These are phyloP conservation scores for Epichloe festucae DNA, from an alignment of 2,329 filamentous ascomycete species.

Conservation along the genomic window DNA sequence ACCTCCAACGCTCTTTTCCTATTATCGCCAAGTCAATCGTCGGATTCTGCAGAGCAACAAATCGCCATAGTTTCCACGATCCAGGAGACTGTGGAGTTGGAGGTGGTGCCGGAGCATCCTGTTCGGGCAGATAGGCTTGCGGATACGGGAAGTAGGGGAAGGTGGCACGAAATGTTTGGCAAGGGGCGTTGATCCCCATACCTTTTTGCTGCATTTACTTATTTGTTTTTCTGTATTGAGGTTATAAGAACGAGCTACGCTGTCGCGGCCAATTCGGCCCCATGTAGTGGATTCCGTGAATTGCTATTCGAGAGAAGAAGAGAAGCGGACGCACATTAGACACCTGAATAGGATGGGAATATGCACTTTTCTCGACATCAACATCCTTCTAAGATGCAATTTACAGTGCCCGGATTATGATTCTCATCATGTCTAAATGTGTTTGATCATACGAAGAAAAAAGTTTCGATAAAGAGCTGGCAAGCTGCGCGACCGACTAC, in stretches of 20 bases:
- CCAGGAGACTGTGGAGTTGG: slow-evolving; percentile 50
- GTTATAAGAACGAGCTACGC: too few relatives aligned
- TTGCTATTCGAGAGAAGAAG: too few relatives aligned
- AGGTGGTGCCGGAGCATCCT: slow-evolving; percentile 26
- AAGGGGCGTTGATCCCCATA: slow-evolving; percentile 21
- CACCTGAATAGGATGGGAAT: too few relatives aligned
- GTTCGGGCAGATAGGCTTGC: slow-evolving; percentile 16
- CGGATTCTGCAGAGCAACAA: slow-evolving; percentile 16
- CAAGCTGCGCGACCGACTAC: not conserved
- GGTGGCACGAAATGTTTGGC: slow-evolving; percentile 49
- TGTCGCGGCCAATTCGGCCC: too few relatives aligned
- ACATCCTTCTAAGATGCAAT: not conserved
- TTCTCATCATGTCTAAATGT: too few relatives aligned
- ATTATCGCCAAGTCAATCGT: slow-evolving; percentile 22
- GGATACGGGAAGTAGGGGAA: slow-evolving; percentile 28
- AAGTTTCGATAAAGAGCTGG: not conserved
- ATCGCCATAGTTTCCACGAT: slow-evolving; percentile 41
- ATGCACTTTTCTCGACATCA: too few relatives aligned
- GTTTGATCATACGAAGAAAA: too few relatives aligned
- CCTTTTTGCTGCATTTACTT: not conserved
- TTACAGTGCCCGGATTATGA: not conserved
- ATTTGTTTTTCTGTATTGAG: too few relatives aligned
- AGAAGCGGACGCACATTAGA: too few relatives aligned
- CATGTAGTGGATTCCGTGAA: too few relatives aligned
- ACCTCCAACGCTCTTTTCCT: slow-evolving; percentile 54